Percentiles rank a stretch among this genome's conserved stretches.
Conservation (phyloP, 2,329 filamentous ascomycete genomes). For the Aschersonia sp. region DNA sequence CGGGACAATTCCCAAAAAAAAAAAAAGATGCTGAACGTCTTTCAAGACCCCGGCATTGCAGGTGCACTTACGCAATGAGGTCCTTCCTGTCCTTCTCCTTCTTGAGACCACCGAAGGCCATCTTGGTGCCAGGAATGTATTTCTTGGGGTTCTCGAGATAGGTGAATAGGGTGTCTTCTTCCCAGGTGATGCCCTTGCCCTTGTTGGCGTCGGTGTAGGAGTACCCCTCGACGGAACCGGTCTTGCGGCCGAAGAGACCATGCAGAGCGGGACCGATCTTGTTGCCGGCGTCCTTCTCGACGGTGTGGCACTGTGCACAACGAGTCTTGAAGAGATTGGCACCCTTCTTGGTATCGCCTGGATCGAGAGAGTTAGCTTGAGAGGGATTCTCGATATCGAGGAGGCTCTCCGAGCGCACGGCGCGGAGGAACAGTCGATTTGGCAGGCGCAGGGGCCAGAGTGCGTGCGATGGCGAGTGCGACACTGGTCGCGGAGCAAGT, state of each 20-base stretch:
- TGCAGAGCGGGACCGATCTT: conserved; percentile 96
- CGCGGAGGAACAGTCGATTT: no score
- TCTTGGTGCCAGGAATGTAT: conserved; percentile 99
- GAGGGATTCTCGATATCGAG: not conserved
- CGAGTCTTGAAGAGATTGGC: conserved; percentile 98
- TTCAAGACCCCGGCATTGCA: not conserved
- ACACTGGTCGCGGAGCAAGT: no score
- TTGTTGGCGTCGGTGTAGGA: conserved; percentile 99
- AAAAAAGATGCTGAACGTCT: not conserved
- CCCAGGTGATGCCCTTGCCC: conserved; percentile 82
- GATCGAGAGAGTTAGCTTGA: not conserved
- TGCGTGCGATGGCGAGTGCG: no score
- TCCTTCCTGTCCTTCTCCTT: conserved; percentile 99
- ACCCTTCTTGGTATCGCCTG: conserved; percentile 91
- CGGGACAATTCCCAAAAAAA: not conserved
- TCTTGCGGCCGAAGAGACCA: conserved; percentile 95
- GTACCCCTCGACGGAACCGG: conserved; percentile 81
- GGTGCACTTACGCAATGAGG: conserved; percentile 71
- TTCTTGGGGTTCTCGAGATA: conserved; percentile 99
- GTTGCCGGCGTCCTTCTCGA: conserved; percentile 81
- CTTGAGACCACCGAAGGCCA: conserved; percentile 99
- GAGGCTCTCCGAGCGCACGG: no score
- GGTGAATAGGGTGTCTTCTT: conserved; percentile 74
- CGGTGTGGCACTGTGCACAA: conserved; percentile 96
- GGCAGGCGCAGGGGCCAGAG: no score